A percentile compares a stretch with the other conserved stretches of the same genome.
Conservation (phyloP, 257 asterid species). For the Solanum chmielewskii region DNA sequence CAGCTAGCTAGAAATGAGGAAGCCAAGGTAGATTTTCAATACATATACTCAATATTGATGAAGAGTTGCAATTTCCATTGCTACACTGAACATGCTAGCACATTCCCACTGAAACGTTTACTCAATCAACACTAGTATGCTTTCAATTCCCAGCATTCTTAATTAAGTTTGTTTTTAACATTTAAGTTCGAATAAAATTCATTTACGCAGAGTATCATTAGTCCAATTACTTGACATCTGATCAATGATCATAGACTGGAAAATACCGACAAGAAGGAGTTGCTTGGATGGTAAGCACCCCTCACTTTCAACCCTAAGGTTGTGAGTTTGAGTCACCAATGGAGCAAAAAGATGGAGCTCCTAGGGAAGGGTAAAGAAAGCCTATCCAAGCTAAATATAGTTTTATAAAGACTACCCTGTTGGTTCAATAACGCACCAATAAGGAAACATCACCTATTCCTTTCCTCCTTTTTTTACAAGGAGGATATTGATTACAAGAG, state of each 20-base stretch:
- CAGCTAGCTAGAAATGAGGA: conserved; percentile 42
- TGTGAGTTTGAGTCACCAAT: not conserved
- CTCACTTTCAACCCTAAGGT: not conserved
- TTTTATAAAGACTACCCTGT: not conserved
- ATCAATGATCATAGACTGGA: not conserved
- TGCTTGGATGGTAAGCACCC: not conserved
- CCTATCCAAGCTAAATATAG: not conserved
- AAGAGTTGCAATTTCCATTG: not conserved
- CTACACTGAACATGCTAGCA: not conserved
- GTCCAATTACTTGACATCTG: not conserved
- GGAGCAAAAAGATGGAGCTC: not conserved
- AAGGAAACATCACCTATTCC: not conserved
- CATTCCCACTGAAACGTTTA: not conserved
- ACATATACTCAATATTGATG: not conserved
- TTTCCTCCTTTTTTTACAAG: not conserved
- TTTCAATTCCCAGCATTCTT: not conserved
- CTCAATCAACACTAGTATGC: not conserved
- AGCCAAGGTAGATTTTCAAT: not conserved
- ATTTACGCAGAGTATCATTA: not conserved
- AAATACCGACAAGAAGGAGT: not conserved
- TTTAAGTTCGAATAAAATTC: not conserved
- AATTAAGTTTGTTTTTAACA: not conserved
- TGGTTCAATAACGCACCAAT: not conserved
- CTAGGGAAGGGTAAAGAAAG: not conserved
- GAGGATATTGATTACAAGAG: not conserved